A percentile compares a stretch with the other conserved stretches of the same genome.
Evolutionary conservation across 257 asterid genomes (phyloP).

Genomic region (Penstemon davidsonii): DNA sequence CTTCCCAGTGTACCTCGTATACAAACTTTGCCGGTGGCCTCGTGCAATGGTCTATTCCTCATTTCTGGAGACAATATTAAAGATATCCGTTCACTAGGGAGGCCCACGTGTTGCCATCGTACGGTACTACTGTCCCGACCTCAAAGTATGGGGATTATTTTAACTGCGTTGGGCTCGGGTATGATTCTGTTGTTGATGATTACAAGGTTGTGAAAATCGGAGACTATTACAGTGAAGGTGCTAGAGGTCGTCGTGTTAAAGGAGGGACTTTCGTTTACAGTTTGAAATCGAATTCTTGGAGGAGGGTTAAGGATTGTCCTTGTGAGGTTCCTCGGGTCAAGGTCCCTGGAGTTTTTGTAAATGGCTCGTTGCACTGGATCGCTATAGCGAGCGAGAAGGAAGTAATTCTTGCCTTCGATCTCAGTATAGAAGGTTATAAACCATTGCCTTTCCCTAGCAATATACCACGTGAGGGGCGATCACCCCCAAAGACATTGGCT

Average conservation of each 20-base stretch:
- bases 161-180: constrained; percentile 8
- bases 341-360: neutral
- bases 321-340: neutral
- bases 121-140: neutral
- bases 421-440: constrained; percentile 15
- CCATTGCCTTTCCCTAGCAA: neutral
- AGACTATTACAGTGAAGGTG: too few species aligned
- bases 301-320: neutral
- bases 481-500: neutral
- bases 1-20: neutral
- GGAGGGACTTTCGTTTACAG: constrained; percentile 4
- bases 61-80: neutral
- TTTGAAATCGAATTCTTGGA: constrained; percentile 22
- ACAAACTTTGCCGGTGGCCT: neutral
- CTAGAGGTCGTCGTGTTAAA: too few species aligned
- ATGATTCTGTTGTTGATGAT: constrained; percentile 10
- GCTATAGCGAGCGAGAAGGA: neutral
- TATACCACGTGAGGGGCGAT: neutral
- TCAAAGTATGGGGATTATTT: neutral
- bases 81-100: constrained; percentile 24
- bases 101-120: neutral
- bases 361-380: constrained; percentile 24
- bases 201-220: constrained; percentile 22
- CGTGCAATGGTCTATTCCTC: constrained; percentile 29
- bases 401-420: constrained; percentile 6